phyloP scores from a whole-genome alignment of 2,329 filamentous ascomycete genomes.

The Calonectria crousiana region DNA sequence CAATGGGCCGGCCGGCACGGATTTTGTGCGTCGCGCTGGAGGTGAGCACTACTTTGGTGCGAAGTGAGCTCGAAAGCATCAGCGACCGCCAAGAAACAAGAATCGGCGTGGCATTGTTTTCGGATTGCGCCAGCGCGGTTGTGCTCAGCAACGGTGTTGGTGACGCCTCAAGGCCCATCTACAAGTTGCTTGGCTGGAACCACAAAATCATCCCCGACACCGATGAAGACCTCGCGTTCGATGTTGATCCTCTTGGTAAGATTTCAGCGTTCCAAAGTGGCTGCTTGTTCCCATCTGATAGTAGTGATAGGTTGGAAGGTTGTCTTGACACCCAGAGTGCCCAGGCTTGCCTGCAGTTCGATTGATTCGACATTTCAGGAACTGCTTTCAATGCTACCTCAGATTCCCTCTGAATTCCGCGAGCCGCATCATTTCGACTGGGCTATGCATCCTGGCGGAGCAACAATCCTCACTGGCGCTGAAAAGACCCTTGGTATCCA shows the following conservation, averaged over 20 bases:
- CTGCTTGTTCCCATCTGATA: conserved; percentile 29
- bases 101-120: conserved; percentile 76
- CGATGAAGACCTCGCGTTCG: conserved; percentile 73
- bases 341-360: conserved; percentile 64
- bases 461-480: conserved; percentile 74
- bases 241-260: conserved; percentile 71
- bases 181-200: conserved; percentile 75
- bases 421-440: conserved; percentile 74
- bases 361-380: conserved; percentile 67
- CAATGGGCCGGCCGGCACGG: conserved; percentile 69
- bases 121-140: conserved; percentile 76
- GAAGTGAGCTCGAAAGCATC: conserved; percentile 75
- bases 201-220: conserved; percentile 72
- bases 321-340: conserved; percentile 71
- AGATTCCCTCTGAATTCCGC: conserved; percentile 59
- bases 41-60: conserved; percentile 70
- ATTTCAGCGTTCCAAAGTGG: neutral
- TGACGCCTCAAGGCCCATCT: conserved; percentile 58
- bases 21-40: conserved; percentile 76
- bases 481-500: conserved; percentile 69
- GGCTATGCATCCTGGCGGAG: conserved; percentile 79
- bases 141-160: conserved; percentile 75
- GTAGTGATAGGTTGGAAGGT: conserved; percentile 70
- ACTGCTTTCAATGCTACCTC: conserved; percentile 62
- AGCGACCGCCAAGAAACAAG: conserved; percentile 69